Evolutionary conservation across 2,329 filamentous ascomycete genomes (phyloP), one percentile per base, ranked within the genome.

Genomic region (Cytospora leucostoma): DNA sequence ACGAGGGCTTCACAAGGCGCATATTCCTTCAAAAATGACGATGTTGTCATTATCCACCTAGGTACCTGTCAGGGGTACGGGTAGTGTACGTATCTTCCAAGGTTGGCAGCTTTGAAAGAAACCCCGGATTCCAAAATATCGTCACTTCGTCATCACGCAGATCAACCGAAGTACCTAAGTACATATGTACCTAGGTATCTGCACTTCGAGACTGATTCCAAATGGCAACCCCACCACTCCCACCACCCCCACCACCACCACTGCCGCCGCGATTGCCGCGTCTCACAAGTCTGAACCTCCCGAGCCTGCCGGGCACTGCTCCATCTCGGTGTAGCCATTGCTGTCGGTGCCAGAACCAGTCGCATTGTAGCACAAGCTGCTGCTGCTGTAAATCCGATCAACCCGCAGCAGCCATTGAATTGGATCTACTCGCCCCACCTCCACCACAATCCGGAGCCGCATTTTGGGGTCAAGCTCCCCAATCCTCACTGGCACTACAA

Each of bases 341-440:
- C 44, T 47, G 44, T 21, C n/a, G 1, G n/a, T 47, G 44, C 17
- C 7, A n/a, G n/a, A n/a, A n/a, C n/a, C n/a, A n/a, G n/a, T n/a
- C n/a, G n/a, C n/a, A n/a, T n/a, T n/a, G n/a, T n/a, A n/a, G n/a
- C n/a, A n/a, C n/a, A n/a, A n/a, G 21, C 51, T 19, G 21, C 32
- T 34, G 19, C 33, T 27, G 47, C 53, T 13, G 17, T 35, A 35
- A 47, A 35, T 51, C 38, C 27, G 21, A 56, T 15, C 40, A 35
- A 40, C 27, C 44, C 12, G 32, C 19, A 19, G 32, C 19, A 19
- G 51, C 50, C 21, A 62, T 63, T 52, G 64, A 66, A 35, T 49
- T 66, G 57, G 54, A 61, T 47, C 58, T 61, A 32, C 57, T 66
- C 7, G 54, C 37, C 19, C 51, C 54, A 53, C 61, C 44, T 47